Percentiles rank a stretch among this genome's conserved stretches.
phyloP scores from a whole-genome alignment of 345 rosid genomes.

The Pistacia integerrima region DNA sequence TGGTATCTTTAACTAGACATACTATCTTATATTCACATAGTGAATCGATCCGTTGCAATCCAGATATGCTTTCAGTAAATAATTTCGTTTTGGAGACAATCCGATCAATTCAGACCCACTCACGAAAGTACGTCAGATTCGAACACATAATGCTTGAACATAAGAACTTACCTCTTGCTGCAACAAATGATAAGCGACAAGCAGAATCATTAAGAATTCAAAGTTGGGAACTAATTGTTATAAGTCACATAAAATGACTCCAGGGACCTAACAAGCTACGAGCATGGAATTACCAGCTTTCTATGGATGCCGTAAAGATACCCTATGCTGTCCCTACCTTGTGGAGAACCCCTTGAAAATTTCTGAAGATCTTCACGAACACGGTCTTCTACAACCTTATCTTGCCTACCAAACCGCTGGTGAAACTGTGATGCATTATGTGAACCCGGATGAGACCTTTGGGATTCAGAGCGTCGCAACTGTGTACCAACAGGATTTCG shows the following conservation, averaged over 20 bases:
- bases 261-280: constrained; percentile 41
- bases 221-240: constrained; percentile 17
- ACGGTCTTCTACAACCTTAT: constrained; percentile 68
- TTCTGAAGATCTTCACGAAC: constrained; percentile 70
- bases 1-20: constrained; percentile 51
- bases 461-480: constrained; percentile 63
- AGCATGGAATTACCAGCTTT: constrained; percentile 58
- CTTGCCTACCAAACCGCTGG: constrained; percentile 69
- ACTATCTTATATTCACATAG: constrained; percentile 48
- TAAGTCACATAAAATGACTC: constrained; percentile 14
- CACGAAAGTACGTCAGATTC: constrained; percentile 56
- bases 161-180: constrained; percentile 98
- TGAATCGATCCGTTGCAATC: constrained; percentile 54
- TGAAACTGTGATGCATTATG: constrained; percentile 67
- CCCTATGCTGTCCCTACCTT: constrained; percentile 97
- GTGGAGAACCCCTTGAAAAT: constrained; percentile 83
- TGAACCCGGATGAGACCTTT: constrained; percentile 54
- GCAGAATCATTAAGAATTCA: constrained; percentile 36
- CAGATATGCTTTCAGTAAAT: constrained; percentile 50
- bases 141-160: constrained; percentile 69
- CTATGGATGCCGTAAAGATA: constrained; percentile 61
- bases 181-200: constrained; percentile 54
- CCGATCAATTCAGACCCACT: constrained; percentile 51
- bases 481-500: constrained; percentile 66
- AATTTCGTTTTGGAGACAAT: constrained; percentile 45